phyloP scores from a whole-genome alignment of 1,284 basidiomycete genomes.

The Fistulina hepatica region DNA sequence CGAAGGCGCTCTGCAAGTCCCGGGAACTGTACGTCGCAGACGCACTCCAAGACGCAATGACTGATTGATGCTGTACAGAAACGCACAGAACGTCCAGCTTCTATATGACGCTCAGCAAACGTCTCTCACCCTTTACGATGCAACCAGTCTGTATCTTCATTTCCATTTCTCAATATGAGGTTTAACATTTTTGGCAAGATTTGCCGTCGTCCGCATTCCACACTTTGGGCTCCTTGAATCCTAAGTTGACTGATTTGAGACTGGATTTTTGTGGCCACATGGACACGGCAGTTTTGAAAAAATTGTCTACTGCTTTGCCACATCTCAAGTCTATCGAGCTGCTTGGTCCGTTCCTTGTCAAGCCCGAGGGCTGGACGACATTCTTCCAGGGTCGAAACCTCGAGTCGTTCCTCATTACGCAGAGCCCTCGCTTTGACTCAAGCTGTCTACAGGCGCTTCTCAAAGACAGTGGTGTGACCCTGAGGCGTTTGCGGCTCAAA shows the following conservation, averaged over 20 bases:
- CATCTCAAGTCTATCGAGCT: conserved; percentile 68
- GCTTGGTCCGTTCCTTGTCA: conserved; percentile 83
- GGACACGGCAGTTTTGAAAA: conserved; percentile 53
- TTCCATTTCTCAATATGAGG: conserved; percentile 4
- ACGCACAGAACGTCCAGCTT: conserved; percentile 65
- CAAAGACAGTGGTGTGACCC: conserved; percentile 39
- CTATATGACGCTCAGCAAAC: conserved; percentile 74
- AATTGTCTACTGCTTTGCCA: conserved; percentile 57
- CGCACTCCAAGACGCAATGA: neutral
- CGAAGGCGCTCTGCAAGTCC: conserved; percentile 79
- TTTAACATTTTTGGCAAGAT: conserved; percentile 38
- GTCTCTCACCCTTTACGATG: conserved; percentile 77
- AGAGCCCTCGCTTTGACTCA: conserved; percentile 82
- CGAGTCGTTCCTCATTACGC: conserved; percentile 68
- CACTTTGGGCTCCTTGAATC: conserved; percentile 68
- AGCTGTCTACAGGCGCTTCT: conserved; percentile 60
- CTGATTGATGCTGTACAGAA: conserved; percentile 30
- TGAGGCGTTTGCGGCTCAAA: conserved; percentile 67
- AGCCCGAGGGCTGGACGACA: conserved; percentile 60
- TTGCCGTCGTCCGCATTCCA: conserved; percentile 57
- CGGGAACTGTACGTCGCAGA: conserved; percentile 60
- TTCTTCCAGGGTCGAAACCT: conserved; percentile 66
- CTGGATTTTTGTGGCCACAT: conserved; percentile 87
- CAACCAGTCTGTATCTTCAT: conserved; percentile 56
- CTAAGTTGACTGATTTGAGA: conserved; percentile 64